phyloP scores from a whole-genome alignment of 371 early-diverging fungal genomes.

The Encephalitozoon cuniculi region DNA sequence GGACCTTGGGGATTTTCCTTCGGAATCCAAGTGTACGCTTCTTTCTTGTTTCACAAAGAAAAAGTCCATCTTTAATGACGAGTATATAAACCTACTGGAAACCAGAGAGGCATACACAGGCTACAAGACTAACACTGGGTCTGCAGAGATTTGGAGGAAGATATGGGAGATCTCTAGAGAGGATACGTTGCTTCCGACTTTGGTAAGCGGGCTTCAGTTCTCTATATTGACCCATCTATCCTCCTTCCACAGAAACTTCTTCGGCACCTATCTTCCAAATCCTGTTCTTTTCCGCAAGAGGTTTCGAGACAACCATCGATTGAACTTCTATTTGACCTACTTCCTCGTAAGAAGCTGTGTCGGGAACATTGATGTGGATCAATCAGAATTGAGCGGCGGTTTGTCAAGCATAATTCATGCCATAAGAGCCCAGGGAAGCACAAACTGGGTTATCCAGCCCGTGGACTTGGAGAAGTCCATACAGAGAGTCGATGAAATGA shows the following conservation, averaged over 20 bases:
- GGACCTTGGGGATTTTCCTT: not conserved
- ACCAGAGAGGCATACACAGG: not conserved
- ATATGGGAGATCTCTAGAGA: slow-evolving; percentile 3
- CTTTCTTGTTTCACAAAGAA: not conserved
- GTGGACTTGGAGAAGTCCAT: not conserved
- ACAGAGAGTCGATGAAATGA: slow-evolving; percentile 11
- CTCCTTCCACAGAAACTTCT: slow-evolving; percentile 12
- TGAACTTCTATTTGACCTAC: slow-evolving; percentile 31
- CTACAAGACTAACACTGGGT: not conserved
- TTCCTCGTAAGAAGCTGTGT: slow-evolving; percentile 21
- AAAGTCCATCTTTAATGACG: not conserved
- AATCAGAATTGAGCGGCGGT: not conserved
- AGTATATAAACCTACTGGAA: not conserved
- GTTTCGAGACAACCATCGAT: slow-evolving; percentile 20
- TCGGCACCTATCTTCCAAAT: slow-evolving; percentile 16
- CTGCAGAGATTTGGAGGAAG: slow-evolving; percentile 31
- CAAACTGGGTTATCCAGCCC: not conserved
- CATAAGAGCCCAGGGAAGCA: not conserved
- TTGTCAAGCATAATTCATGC: not conserved
- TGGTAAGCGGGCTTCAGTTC: slow-evolving; percentile 46
- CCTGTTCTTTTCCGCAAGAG: slow-evolving; percentile 13
- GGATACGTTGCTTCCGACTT: not conserved
- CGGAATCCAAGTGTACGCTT: not conserved
- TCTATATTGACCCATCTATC: slow-evolving; percentile 41
- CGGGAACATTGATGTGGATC: not conserved